These are phyloP conservation scores for Kurtzmaniella cleridarum DNA, from an alignment of 805 yeast genomes.

Conservation along the genomic window DNA sequence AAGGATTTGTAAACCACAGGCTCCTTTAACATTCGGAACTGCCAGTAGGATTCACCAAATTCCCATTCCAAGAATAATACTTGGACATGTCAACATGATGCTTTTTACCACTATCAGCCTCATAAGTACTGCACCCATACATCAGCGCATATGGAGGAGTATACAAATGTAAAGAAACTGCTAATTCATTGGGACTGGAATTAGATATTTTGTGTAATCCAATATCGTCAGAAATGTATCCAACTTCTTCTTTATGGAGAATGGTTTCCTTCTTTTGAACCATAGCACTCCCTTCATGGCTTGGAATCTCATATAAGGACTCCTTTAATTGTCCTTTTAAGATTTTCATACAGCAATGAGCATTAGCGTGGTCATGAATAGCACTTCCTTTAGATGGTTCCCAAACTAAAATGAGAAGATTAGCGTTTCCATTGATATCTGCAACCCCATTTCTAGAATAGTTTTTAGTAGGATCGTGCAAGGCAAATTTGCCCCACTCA, in stretches of 20 bases:
- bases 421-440: conserved; percentile 66
- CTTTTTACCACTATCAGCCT: conserved; percentile 42
- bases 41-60: conserved; percentile 20
- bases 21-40: conserved; percentile 16
- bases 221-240: conserved; percentile 60
- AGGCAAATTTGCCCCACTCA: conserved; percentile 60
- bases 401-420: conserved; percentile 66
- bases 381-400: conserved; percentile 57
- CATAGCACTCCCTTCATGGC: conserved; percentile 19
- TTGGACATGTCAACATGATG: conserved; percentile 55
- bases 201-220: conserved; percentile 65
- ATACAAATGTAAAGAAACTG: conserved; percentile 65
- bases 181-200: conserved; percentile 32
- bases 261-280: conserved; percentile 20
- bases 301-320: conserved; percentile 49
- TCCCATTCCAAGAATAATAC: conserved; percentile 60
- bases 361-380: conserved; percentile 72
- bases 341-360: conserved; percentile 72
- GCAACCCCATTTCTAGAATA: conserved; percentile 70
- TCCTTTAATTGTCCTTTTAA: conserved; percentile 56
- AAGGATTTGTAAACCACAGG: no score
- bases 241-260: conserved; percentile 41
- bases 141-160: conserved; percentile 72
- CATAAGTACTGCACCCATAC: conserved; percentile 50
- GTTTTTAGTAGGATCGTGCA: conserved; percentile 42